phyloP scores from a whole-genome alignment of 2,329 filamentous ascomycete genomes.

The Fusarium drepaniforme region DNA sequence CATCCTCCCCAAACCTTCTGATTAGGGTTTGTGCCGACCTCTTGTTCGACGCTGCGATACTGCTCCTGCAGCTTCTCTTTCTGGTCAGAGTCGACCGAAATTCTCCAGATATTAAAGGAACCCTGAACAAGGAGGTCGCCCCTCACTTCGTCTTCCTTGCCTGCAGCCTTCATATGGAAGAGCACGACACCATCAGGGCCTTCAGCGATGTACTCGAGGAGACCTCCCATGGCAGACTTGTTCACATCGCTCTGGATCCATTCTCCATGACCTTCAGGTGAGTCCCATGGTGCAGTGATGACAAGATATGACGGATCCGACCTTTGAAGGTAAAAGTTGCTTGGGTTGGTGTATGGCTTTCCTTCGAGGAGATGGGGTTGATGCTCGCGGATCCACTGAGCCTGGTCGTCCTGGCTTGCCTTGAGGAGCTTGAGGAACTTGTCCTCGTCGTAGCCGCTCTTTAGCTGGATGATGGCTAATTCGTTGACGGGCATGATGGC shows the following conservation, averaged over 20 bases:
- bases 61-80: constrained; percentile 49
- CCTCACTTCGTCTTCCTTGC: constrained; percentile 38
- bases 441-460: constrained; percentile 43
- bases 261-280: constrained; percentile 53
- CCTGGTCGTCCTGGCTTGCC: constrained; percentile 51
- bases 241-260: constrained; percentile 61
- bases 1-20: constrained; percentile 54
- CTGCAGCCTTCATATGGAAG: constrained; percentile 56
- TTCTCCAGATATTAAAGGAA: constrained; percentile 51
- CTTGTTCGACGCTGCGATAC: constrained; percentile 49
- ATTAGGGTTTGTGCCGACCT: constrained; percentile 40
- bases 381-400: constrained; percentile 54
- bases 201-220: constrained; percentile 50
- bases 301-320: constrained; percentile 54
- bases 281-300: constrained; percentile 60
- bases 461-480: constrained; percentile 52
- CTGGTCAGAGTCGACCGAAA: constrained; percentile 47
- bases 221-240: constrained; percentile 47
- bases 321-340: constrained; percentile 51
- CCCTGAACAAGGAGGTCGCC: constrained; percentile 41
- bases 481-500: constrained; percentile 55
- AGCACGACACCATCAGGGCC: constrained; percentile 50
- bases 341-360: constrained; percentile 48
- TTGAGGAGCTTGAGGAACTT: constrained; percentile 50
- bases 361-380: constrained; percentile 49